Evolutionary conservation across 768 basidiomycete species (phyloP).

Genomic region (Naganishia kalamii): DNA sequence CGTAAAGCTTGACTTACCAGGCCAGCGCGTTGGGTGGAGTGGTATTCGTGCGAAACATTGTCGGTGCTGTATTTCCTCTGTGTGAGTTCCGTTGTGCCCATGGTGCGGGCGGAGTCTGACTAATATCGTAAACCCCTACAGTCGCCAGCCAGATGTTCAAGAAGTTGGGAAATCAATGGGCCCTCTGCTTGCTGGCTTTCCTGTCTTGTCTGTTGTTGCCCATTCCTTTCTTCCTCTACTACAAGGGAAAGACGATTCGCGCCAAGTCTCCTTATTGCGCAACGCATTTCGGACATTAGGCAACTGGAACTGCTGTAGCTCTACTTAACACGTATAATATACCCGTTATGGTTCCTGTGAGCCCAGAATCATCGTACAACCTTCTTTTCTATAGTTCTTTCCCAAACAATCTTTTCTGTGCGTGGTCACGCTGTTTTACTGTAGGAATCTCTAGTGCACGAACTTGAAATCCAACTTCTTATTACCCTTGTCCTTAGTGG

Average conservation of each 20-base stretch:
- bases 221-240: constrained; percentile 35
- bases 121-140: background rate
- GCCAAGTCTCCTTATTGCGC: constrained; percentile 34
- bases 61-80: constrained; percentile 33
- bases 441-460: constrained; percentile 21
- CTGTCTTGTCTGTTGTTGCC: constrained; percentile 32
- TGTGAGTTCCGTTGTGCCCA: constrained; percentile 20
- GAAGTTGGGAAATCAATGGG: constrained; percentile 37
- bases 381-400: too few relatives aligned
- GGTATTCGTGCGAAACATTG: constrained; percentile 33
- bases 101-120: too few relatives aligned
- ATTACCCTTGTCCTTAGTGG: constrained; percentile 44
- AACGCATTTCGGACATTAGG: constrained; percentile 28
- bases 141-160: constrained; percentile 35
- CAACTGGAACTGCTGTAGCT: background rate
- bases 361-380: background rate
- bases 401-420: too few relatives aligned
- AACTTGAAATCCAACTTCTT: constrained; percentile 35
- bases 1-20: background rate
- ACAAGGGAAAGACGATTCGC: constrained; percentile 27
- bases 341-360: too few relatives aligned
- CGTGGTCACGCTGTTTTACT: too few relatives aligned
- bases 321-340: background rate
- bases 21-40: constrained; percentile 32
- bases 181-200: constrained; percentile 31